Base-by-base conservation (phyloP, 176 grass and related monocot species). In the Ampelocalamus luodianensis region DNA sequence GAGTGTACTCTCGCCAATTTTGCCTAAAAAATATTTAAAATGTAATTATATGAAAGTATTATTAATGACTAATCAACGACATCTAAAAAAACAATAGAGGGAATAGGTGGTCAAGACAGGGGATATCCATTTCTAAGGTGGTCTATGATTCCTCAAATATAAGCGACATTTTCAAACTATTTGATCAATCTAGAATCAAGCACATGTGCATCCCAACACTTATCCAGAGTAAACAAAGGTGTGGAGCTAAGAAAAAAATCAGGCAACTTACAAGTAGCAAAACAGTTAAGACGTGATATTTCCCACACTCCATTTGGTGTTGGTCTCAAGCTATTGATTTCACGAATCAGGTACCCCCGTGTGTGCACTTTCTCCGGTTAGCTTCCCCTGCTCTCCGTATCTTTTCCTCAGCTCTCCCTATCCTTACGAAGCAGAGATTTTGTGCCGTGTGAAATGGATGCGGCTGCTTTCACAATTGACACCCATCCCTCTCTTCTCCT, bases 381-480 rank as follows among this genome's bases (percentile, higher is more conserved):
- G 18, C 36, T 61, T 74, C 37, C 27, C 58, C 42, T 38, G 45
- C 32, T 32, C 0, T 46, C 78, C 78, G 14, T 29, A 54, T 54
- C 46, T 79, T 71, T 49, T 37, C 26, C 34, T 53, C 43, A 0
- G 29, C 71, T 37, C 17, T 88, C 76, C 14, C 46, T 27, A 6
- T 69, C 36, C 72, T 17, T 24, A 32, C 16, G 45, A 85, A 72
- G 42, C 68, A 37, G 38, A 69, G 69, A 71, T 70, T 78, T 85
- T 20, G 71, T 53, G 77, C 42, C 50, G 20, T 18, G 69, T 65
- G 51, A 71, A 71, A 54, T 77, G 44, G 70, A 91, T 65, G 61
- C 83, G 22, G 86, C 76, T 63, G 84, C 79, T 74, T 34, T 66
- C 76, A 59, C 77, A 37, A 64, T 77, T 32, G 65, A 80, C 59